These are phyloP conservation scores for Fraxinus xanthoxyloides DNA, from an alignment of 305 asterid genomes.

Conservation along the genomic window DNA sequence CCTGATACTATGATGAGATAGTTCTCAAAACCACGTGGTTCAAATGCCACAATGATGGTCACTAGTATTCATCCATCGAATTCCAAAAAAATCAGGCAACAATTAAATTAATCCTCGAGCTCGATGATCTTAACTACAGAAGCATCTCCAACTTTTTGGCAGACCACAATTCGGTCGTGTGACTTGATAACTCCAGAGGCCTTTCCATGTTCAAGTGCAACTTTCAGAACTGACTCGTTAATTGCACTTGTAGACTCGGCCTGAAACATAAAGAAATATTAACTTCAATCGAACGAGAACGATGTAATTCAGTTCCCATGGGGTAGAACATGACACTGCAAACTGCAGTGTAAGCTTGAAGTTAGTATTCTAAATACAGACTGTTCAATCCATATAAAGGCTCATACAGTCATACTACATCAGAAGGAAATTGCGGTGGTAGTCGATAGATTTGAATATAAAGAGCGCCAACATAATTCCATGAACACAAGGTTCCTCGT, in stretches of 20 bases:
- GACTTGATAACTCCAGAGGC: constrained; percentile 74
- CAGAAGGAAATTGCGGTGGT: not conserved
- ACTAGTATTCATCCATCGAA: not conserved
- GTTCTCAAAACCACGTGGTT: not conserved
- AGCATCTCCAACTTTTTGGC: constrained; percentile 94
- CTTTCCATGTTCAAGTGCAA: constrained; percentile 90
- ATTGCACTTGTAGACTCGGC: constrained; percentile 81
- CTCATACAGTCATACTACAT: not conserved
- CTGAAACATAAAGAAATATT: constrained; percentile 31
- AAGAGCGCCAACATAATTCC: not conserved
- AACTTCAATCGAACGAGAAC: not conserved
- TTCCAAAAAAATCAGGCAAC: not conserved
- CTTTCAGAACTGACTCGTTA: constrained; percentile 74
- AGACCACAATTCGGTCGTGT: constrained; percentile 80
- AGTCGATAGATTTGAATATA: not conserved
- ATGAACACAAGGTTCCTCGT: not conserved
- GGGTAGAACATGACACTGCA: not conserved
- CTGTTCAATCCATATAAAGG: not conserved
- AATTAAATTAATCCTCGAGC: constrained; percentile 58
- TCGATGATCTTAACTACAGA: constrained; percentile 91
- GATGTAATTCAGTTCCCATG: not conserved
- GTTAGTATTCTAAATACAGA: not conserved
- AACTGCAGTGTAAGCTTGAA: not conserved
- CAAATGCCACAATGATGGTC: constrained; percentile 1
- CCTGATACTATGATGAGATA: not conserved